These are phyloP conservation scores for Candida sanyaensis DNA, from an alignment of 1,139 yeast genomes.

Conservation along the genomic window DNA sequence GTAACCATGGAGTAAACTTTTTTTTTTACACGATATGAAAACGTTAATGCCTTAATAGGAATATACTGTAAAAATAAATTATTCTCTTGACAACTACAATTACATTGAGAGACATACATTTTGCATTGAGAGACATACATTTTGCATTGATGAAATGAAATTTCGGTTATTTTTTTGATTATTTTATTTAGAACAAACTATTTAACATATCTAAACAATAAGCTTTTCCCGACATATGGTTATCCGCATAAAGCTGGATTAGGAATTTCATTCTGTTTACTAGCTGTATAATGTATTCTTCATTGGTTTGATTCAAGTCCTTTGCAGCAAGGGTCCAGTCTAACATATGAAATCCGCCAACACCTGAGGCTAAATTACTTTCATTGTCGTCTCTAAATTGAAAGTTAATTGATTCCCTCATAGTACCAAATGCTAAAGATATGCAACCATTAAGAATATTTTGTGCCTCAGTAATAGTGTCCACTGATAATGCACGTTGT, in stretches of 20 bases:
- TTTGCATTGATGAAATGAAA: too few species aligned
- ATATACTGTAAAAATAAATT: too few species aligned
- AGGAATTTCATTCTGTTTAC: constrained; percentile 5
- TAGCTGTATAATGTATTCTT: constrained; percentile 8
- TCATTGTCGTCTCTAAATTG: neutral
- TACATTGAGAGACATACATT: too few species aligned
- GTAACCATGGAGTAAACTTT: too few species aligned
- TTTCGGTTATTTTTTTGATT: too few species aligned
- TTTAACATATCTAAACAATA: constrained; percentile 8
- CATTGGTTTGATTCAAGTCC: neutral
- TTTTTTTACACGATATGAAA: too few species aligned
- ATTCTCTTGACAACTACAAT: too few species aligned
- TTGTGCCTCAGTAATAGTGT: constrained; percentile 5
- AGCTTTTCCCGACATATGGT: neutral
- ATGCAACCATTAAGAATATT: constrained; percentile 13
- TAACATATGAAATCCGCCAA: neutral
- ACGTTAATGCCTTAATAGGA: too few species aligned
- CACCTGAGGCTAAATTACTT: neutral
- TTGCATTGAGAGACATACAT: too few species aligned
- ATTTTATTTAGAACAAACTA: constrained; percentile 5
- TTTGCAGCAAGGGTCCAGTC: neutral
- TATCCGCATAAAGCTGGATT: constrained; percentile 1
- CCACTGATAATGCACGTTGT: constrained; percentile 4
- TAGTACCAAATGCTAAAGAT: constrained; percentile 13
- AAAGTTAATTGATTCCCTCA: neutral